Conservation (phyloP, 139 green algal genomes). For the Chlorella vulgaris region DNA sequence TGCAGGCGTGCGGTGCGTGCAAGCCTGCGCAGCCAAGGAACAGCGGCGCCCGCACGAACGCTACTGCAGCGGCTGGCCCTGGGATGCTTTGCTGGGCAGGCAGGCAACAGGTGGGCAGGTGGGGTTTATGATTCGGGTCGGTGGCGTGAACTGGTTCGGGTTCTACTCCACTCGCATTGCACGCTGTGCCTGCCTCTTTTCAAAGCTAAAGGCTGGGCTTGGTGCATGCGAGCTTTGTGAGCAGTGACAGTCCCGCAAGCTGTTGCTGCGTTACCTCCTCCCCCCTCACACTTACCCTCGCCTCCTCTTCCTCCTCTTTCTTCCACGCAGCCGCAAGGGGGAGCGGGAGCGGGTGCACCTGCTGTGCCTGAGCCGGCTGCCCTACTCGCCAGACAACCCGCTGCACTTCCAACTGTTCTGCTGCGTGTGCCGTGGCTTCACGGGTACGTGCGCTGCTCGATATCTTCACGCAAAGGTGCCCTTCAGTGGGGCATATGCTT, state of each 20-base stretch:
- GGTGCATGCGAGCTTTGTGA: too few species aligned
- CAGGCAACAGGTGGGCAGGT: too few species aligned
- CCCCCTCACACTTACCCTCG: neutral
- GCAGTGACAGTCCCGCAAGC: neutral
- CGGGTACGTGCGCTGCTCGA: neutral
- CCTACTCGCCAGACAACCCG: constrained; percentile 7
- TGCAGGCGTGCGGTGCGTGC: neutral
- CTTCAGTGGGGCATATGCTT: too few species aligned
- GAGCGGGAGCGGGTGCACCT: constrained; percentile 17
- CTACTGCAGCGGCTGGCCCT: neutral
- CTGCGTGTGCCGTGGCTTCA: constrained; percentile 5
- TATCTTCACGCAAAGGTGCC: too few species aligned
- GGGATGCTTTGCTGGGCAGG: neutral
- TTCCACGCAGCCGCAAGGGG: neutral
- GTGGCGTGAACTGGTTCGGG: too few species aligned
- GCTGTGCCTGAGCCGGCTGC: constrained; percentile 15
- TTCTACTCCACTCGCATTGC: too few species aligned
- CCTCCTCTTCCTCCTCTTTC: neutral
- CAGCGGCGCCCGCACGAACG: neutral
- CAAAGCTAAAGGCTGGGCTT: too few species aligned
- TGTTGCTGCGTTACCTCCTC: neutral
- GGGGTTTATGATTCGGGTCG: too few species aligned
- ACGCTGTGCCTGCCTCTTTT: too few species aligned
- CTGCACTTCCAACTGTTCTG: constrained; percentile 11
- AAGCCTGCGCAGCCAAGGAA: neutral